Percentiles rank a stretch among this genome's conserved stretches.
These are phyloP conservation scores for Syzygium malaccense DNA, from an alignment of 441 rosid genomes.

Conservation along the genomic window DNA sequence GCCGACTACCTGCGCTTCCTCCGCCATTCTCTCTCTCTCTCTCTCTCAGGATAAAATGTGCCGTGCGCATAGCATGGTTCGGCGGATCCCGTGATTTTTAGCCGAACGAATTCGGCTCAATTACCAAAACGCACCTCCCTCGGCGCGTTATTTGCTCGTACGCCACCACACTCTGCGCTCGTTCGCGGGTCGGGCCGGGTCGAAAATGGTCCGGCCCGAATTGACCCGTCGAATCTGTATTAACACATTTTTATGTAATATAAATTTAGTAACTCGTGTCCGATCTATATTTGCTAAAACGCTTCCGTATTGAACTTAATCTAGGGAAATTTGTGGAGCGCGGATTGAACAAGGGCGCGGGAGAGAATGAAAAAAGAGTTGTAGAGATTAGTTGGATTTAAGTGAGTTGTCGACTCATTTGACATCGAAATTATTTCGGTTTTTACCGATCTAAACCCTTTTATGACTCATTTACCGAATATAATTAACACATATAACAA, in stretches of 20 bases:
- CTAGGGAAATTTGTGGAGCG: too few species aligned
- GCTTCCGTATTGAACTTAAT: too few species aligned
- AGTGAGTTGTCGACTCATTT: neutral
- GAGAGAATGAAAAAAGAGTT: too few species aligned
- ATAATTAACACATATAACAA: neutral
- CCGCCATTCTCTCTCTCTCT: neutral
- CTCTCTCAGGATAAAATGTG: too few species aligned
- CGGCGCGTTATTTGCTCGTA: neutral
- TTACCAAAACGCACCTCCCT: neutral
- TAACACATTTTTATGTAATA: too few species aligned
- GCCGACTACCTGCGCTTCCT: neutral
- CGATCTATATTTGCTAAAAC: too few species aligned
- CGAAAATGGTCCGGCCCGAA: too few species aligned
- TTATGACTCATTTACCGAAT: neutral
- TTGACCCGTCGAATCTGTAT: too few species aligned
- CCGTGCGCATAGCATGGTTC: rapidly evolving
- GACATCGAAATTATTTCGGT: neutral
- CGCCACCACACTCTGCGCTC: neutral
- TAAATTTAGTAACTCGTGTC: too few species aligned
- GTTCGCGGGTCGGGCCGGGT: too few species aligned
- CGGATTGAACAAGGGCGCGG: too few species aligned
- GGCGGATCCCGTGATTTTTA: neutral
- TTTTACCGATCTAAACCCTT: neutral
- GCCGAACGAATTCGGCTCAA: neutral
- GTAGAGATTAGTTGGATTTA: too few species aligned